Conservation (phyloP, 768 basidiomycete species). For the Boletus speciosus region DNA sequence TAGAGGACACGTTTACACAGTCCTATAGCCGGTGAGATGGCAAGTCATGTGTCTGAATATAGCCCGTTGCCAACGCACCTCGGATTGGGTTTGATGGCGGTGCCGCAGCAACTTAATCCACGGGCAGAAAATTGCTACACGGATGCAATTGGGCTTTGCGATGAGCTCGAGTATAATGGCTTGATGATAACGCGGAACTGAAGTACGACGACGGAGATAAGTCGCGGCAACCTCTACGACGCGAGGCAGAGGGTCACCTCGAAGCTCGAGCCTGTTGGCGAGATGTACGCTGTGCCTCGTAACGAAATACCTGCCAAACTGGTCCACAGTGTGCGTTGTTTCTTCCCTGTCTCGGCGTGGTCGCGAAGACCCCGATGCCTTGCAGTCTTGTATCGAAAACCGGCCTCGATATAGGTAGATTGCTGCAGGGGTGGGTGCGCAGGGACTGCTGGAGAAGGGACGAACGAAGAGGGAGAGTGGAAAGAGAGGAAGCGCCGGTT, state of each 20-base stretch:
- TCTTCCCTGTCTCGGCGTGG: slow-evolving; percentile 18
- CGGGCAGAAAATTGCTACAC: not conserved
- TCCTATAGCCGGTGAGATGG: not conserved
- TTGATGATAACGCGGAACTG: slow-evolving; percentile 16
- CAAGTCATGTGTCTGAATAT: not conserved
- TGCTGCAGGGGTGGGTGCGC: not conserved
- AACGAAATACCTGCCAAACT: slow-evolving; percentile 13
- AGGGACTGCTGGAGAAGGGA: not conserved
- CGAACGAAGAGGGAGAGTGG: not conserved
- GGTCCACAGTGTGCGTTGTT: slow-evolving; percentile 2
- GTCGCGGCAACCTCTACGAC: slow-evolving; percentile 11
- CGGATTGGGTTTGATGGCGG: not conserved
- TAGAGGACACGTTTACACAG: not conserved
- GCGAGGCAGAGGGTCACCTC: not conserved
- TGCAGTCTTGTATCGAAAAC: slow-evolving; percentile 6
- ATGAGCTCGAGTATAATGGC: not conserved
- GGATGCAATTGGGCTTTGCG: not conserved
- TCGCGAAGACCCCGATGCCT: slow-evolving; percentile 3
- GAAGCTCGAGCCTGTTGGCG: not conserved
- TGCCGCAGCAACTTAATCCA: not conserved
- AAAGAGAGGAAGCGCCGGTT: not conserved
- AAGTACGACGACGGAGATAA: slow-evolving; percentile 21
- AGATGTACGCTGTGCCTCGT: slow-evolving; percentile 4
- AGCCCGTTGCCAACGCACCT: slow-evolving; percentile 6
- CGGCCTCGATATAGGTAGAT: slow-evolving; percentile 2